phyloP scores from a whole-genome alignment of 371 early-diverging fungal genomes.

The Neoconidiobolus thromboides region DNA sequence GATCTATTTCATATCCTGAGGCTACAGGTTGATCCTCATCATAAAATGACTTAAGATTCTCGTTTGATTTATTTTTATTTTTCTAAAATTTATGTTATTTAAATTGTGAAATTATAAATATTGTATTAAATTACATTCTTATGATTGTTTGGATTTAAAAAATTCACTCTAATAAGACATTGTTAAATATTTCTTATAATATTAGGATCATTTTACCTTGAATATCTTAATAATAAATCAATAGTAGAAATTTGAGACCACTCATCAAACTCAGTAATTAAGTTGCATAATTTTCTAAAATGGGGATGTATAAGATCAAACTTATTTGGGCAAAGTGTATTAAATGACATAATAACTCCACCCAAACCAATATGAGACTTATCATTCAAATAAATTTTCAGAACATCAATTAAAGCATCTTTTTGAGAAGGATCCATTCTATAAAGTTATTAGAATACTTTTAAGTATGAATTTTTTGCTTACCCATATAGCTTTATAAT shows the following conservation, averaged over 20 bases:
- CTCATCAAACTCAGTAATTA: conserved; percentile 77
- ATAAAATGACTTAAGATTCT: too few species aligned
- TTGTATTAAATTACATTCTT: too few species aligned
- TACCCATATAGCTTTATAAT: conserved; percentile 73
- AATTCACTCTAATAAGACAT: conserved; percentile 23
- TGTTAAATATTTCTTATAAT: background rate
- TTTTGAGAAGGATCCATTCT: conserved; percentile 49
- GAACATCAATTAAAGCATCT: conserved; percentile 52
- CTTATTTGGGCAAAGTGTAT: conserved; percentile 64
- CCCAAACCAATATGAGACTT: conserved; percentile 73
- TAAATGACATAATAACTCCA: conserved; percentile 68
- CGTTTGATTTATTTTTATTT: too few species aligned
- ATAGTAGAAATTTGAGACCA: conserved; percentile 88
- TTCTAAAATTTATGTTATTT: too few species aligned
- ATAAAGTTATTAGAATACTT: conserved; percentile 17
- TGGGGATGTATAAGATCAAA: conserved; percentile 74
- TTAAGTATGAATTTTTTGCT: background rate
- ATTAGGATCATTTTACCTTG: conserved; percentile 20
- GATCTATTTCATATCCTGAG: conserved; percentile 25
- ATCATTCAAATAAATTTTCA: conserved; percentile 59
- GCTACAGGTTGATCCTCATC: too few species aligned
- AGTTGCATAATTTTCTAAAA: conserved; percentile 64
- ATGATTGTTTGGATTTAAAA: conserved; percentile 26
- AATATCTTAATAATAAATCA: conserved; percentile 57
- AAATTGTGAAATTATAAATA: too few species aligned